Evolutionary conservation across 2,329 filamentous ascomycete species (phyloP).

Genomic region (Exophiala phaeomuriformis): DNA sequence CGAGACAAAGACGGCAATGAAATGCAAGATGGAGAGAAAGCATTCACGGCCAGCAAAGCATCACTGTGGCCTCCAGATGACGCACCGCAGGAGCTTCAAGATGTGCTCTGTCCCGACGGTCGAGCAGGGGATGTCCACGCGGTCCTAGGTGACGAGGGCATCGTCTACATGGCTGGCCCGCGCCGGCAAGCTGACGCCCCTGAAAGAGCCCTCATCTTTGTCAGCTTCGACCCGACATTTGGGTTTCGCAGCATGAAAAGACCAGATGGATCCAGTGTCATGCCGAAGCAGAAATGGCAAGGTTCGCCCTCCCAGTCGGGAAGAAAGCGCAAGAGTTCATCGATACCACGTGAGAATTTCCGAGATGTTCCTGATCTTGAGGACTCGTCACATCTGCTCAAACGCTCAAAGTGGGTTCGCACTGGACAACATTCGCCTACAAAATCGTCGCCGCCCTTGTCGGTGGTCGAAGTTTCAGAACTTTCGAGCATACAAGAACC

Average conservation of each 20-base stretch:
- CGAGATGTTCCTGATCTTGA: too few species aligned
- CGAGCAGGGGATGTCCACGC: conserved; percentile 32
- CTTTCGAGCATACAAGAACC: too few species aligned
- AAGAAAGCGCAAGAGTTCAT: conserved; percentile 7
- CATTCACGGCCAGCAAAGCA: conserved; percentile 35
- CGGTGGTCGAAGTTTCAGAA: too few species aligned
- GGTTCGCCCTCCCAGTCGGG: background rate
- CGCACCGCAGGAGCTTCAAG: conserved; percentile 33
- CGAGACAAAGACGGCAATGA: conserved; percentile 26
- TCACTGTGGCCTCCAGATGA: conserved; percentile 38
- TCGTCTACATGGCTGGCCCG: conserved; percentile 36
- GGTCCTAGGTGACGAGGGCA: conserved; percentile 35
- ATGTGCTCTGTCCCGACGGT: conserved; percentile 36
- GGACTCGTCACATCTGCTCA: too few species aligned
- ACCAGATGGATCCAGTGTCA: conserved; percentile 10
- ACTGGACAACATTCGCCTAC: too few species aligned
- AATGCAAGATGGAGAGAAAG: conserved; percentile 34
- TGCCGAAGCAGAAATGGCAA: background rate
- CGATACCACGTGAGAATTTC: background rate
- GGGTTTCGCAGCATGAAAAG: conserved; percentile 28
- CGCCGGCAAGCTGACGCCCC: conserved; percentile 19
- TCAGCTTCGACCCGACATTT: conserved; percentile 37
- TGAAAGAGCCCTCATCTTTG: conserved; percentile 33
- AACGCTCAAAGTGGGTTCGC: too few species aligned
- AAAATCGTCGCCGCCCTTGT: too few species aligned